A percentile compares a stretch with the other conserved stretches of the same genome.
Conservation (phyloP, 2,329 filamentous ascomycete species). For the Alternaria metachromatica region DNA sequence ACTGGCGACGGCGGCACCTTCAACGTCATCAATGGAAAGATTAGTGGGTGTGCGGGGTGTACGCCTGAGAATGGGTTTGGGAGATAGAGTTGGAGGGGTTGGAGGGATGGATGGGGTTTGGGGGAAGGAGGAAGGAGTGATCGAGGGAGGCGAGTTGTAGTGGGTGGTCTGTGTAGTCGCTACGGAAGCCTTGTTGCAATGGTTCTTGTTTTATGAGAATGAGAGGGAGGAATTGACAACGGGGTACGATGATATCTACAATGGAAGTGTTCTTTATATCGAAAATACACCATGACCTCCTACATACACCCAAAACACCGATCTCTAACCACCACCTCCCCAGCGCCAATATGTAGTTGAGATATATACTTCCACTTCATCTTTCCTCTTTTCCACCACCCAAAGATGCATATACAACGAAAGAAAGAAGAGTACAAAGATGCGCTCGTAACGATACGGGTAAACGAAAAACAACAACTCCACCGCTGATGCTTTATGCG, state of each 20-base stretch:
- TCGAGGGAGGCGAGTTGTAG: not conserved
- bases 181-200: not conserved
- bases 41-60: not conserved
- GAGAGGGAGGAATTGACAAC: not conserved
- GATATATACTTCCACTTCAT: not conserved
- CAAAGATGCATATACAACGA: not conserved
- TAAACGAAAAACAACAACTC: not conserved
- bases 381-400: not conserved
- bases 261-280: no score
- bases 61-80: not conserved
- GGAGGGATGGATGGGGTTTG: not conserved
- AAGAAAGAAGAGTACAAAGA: not conserved
- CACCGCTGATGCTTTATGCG: not conserved
- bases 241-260: no score
- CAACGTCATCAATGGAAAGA: not conserved
- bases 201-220: not conserved
- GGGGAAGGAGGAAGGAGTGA: not conserved
- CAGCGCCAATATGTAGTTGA: not conserved
- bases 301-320: not conserved
- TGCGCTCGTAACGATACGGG: not conserved
- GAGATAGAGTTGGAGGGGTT: not conserved
- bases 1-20: constrained; percentile 1
- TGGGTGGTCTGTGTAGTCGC: not conserved
- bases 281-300: not conserved
- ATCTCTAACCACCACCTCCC: not conserved